Conservation (phyloP, 163 green algal species). For the Coccomyxa subellipsoidea region DNA sequence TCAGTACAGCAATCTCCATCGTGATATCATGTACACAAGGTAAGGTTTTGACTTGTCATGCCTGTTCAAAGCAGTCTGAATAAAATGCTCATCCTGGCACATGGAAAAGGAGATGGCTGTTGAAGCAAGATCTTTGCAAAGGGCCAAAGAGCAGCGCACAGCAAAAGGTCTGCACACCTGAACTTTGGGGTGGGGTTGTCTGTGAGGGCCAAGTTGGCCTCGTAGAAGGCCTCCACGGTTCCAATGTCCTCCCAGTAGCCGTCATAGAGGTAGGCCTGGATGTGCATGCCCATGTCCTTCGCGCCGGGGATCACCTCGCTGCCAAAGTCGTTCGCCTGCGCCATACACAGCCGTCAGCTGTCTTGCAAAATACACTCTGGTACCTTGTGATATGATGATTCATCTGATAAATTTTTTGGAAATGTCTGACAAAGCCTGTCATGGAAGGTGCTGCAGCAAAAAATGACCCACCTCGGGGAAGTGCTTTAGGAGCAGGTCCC, state of each 20-base stretch:
- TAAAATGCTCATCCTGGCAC: no score
- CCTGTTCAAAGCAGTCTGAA: no score
- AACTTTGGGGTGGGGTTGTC: constrained; percentile 56
- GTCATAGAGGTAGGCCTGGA: constrained; percentile 83
- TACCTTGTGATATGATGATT: no score
- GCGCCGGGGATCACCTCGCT: constrained; percentile 96
- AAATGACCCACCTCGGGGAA: constrained; percentile 51
- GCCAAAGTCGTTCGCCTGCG: constrained; percentile 94
- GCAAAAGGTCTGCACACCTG: constrained; percentile 30
- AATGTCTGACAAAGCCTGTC: no score
- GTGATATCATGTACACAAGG: no score
- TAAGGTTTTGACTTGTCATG: no score
- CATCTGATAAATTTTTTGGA: no score
- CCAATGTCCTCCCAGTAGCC: constrained; percentile 99
- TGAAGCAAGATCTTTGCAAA: no score
- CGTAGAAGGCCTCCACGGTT: constrained; percentile 98
- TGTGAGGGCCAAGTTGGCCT: constrained; percentile 96
- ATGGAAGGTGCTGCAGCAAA: no score
- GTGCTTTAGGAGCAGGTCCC: constrained; percentile 63
- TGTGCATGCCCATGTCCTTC: constrained; percentile 56
- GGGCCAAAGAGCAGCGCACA: neutral
- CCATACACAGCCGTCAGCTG: neutral
- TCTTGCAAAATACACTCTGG: no score
- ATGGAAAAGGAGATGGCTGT: no score
- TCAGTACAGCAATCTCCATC: no score